Base-by-base conservation (phyloP, 2,329 filamentous ascomycete species). In the Ceratocystis variospora region DNA sequence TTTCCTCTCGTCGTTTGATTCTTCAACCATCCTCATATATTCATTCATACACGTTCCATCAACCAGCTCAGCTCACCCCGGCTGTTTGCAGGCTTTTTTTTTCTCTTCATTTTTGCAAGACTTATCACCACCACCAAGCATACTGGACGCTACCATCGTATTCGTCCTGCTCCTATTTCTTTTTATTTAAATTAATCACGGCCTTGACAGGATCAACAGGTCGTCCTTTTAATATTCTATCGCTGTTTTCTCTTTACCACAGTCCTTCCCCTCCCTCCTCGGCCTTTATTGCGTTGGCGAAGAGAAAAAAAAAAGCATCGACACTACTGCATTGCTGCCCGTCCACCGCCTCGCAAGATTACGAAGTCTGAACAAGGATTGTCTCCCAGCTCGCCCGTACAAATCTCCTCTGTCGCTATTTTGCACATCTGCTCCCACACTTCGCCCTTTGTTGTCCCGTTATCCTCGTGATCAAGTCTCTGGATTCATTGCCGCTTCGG, bases 261-360 rank as follows among this genome's bases (percentile, higher is more conserved):
- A 25, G 22, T 22, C 5, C 28, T 10, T 5, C 50, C 50, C 12
- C 17, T 15, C 28, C 53, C 53, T 6, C 28, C 17, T 57, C 12
- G 28, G 15, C 25, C 22, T 22, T 57, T 33, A 33, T 31, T 57
- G 53, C 19, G 53, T 25, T 57, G 53, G 53, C 53, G 22, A 57
- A 57, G 31, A 57, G 28, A 57, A 50, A 33, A n/a, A 53, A 53
- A 53, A 57, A 57, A 57, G 28, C 53, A 33, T 33, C 53, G 28
- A 57, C 53, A 57, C 22, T 7, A 57, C 53, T 57, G 53, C 53
- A 57, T 57, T 57, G 53, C 53, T 57, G 53, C 53, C 53, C 53
- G 53, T 6, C 53, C 53, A 57, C 53, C 53, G 53, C 53, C 53
- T 57, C 53, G 17, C 53, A 15, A 28, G 53, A 10, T 57, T 57